These are phyloP conservation scores for Isabelozyma gotoi DNA, from an alignment of 805 yeast genomes.

Conservation along the genomic window DNA sequence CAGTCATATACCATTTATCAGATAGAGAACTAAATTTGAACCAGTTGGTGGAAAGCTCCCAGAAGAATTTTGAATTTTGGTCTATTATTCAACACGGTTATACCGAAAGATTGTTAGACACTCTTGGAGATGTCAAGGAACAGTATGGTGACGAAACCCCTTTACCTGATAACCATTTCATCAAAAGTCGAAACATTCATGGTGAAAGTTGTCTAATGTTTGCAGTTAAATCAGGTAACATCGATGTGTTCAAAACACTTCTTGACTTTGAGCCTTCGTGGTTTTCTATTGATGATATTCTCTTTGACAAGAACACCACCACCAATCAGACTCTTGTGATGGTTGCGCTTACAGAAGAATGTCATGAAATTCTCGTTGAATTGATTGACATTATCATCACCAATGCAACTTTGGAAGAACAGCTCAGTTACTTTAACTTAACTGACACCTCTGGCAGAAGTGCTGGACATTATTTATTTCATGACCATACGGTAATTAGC, in stretches of 20 bases:
- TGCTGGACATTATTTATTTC: slow-evolving; percentile 72
- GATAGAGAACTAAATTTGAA: slow-evolving; percentile 27
- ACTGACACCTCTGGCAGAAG: slow-evolving; percentile 56
- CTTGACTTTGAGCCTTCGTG: slow-evolving; percentile 45
- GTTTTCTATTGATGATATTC: slow-evolving; percentile 64
- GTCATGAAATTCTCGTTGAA: slow-evolving; percentile 43
- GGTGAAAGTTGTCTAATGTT: slow-evolving; percentile 76
- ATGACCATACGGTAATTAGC: slow-evolving; percentile 50
- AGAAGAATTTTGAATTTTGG: slow-evolving; percentile 56
- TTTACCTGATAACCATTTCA: slow-evolving; percentile 17
- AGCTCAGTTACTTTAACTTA: slow-evolving; percentile 46
- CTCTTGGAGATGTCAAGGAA: slow-evolving; percentile 4
- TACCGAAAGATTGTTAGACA: slow-evolving; percentile 13
- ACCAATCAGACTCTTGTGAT: slow-evolving; percentile 57
- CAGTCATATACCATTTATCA: slow-evolving; percentile 64
- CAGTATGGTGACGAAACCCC: slow-evolving; percentile 6
- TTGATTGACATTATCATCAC: slow-evolving; percentile 41
- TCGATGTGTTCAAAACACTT: slow-evolving; percentile 45
- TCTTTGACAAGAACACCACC: slow-evolving; percentile 57
- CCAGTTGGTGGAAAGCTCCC: slow-evolving; percentile 42
- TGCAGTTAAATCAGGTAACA: slow-evolving; percentile 52
- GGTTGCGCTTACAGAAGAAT: slow-evolving; percentile 59
- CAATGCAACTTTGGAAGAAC: slow-evolving; percentile 47
- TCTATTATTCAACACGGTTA: slow-evolving; percentile 39
- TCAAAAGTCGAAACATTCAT: slow-evolving; percentile 27